Evolutionary conservation across 768 basidiomycete genomes (phyloP), one percentile per base, ranked within the genome.

Genomic region (Coprinellus micaceus): DNA sequence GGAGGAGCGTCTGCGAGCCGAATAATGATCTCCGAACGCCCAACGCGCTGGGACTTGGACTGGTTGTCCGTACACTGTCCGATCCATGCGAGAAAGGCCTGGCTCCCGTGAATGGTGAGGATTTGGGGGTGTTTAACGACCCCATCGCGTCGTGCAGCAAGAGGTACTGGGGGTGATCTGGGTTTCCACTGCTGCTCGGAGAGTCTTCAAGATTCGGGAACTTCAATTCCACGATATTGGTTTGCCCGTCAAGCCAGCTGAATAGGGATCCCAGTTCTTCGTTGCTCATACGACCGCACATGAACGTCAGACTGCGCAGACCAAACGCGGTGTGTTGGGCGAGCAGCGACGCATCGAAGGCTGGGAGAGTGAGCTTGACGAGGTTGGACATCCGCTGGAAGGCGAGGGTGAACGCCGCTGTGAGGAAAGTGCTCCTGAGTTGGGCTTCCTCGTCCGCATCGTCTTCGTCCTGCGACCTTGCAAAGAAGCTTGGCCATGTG

Each of bases 301-400:
- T 61, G 57, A 79, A 73, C 4, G 74, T 77, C 15, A 79, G 62
- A 19, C 60, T 72, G 52, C 58, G 67, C 13, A 81, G 66, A 3
- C 76, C 74, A 59, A 78, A 78, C 1, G 74, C 74, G 4, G 71
- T 70, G 57, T 76, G 76, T 47, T 75, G 71, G 19, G 72, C 69
- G 53, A 81, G 66, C 44, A 80, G 70, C 17, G 72, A 69, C 24
- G 66, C 52, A 54, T 79, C 76, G 58, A 78, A 80, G 1, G 72
- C 69, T 7, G 78, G 77, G 28, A 79, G 69, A 15, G 71, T 68
- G 19, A 79, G 65, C 17, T 71, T 63, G 6, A 67, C 71, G 13
- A 81, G 66, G 33, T 69, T 69, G n/a, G 71, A 69, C 80, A 81
- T 80, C 17, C 76, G 74, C 46, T 76, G 71, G 39, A 81, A 67